These are phyloP conservation scores for Globisporangium alternatum DNA, from an alignment of 352 stramenopile genomes.

Conservation along the genomic window DNA sequence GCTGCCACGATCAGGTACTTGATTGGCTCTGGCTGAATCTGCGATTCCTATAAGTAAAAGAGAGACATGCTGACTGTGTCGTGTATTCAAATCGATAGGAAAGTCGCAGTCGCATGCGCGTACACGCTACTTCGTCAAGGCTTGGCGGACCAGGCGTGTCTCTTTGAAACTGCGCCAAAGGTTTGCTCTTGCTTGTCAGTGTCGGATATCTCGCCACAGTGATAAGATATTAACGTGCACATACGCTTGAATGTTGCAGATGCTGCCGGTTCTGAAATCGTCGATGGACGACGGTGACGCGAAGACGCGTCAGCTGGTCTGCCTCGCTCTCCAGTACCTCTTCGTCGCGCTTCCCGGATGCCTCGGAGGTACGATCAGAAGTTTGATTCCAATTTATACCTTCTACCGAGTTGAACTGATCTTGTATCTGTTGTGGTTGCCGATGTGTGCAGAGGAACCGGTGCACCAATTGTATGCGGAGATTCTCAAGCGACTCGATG, in stretches of 20 bases:
- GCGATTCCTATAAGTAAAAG: slow-evolving; percentile 1
- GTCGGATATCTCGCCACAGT: not conserved
- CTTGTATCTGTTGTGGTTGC: slow-evolving; percentile 1
- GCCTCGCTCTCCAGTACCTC: slow-evolving; percentile 84
- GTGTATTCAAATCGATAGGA: slow-evolving; percentile 33
- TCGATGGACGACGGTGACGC: slow-evolving; percentile 87
- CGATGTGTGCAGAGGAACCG: slow-evolving; percentile 66
- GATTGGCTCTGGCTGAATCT: not conserved
- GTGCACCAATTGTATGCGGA: slow-evolving; percentile 90
- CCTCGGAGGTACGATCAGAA: slow-evolving; percentile 47
- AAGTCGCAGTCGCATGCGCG: slow-evolving; percentile 84
- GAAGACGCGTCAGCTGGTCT: slow-evolving; percentile 87
- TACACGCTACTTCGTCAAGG: slow-evolving; percentile 83
- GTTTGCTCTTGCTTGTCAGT: slow-evolving; percentile 18
- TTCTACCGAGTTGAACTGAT: not conserved
- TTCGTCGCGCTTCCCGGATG: slow-evolving; percentile 79
- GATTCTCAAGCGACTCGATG: slow-evolving; percentile 91
- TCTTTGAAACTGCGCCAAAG: slow-evolving; percentile 84
- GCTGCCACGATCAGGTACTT: slow-evolving; percentile 78
- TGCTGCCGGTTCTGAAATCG: slow-evolving; percentile 87
- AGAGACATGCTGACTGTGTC: not conserved
- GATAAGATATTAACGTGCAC: not conserved
- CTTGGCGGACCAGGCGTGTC: slow-evolving; percentile 64
- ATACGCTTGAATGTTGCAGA: slow-evolving; percentile 28
- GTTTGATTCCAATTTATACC: not conserved